These are phyloP conservation scores for Silybum marianum DNA, from an alignment of 129 eudicot species.

Conservation along the genomic window DNA sequence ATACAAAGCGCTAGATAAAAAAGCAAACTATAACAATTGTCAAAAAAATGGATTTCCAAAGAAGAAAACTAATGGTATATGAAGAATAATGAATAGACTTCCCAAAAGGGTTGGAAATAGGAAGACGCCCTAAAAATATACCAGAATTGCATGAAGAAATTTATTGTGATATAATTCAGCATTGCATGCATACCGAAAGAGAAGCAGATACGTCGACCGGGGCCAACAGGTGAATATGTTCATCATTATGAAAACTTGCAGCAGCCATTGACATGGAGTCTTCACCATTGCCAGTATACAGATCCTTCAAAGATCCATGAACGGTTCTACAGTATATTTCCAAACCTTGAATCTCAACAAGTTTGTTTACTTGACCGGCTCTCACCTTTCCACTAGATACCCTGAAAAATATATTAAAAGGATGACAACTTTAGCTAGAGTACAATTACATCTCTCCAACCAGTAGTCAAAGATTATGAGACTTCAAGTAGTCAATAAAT, in stretches of 20 bases:
- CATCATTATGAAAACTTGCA: constrained; percentile 37
- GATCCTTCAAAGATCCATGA: constrained; percentile 33
- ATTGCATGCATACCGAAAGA: constrained; percentile 65
- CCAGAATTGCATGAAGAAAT: constrained; percentile 6
- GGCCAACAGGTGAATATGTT: constrained; percentile 50
- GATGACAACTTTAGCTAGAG: constrained; percentile 14
- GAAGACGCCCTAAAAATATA: not conserved
- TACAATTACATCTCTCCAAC: constrained; percentile 21
- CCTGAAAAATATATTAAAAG: constrained; percentile 34
- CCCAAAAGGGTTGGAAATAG: not conserved
- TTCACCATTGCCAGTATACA: constrained; percentile 34
- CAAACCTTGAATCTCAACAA: constrained; percentile 76
- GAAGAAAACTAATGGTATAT: not conserved
- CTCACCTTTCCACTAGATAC: constrained; percentile 57
- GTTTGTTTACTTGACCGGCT: constrained; percentile 79
- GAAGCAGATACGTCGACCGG: constrained; percentile 77
- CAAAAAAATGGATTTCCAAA: not conserved
- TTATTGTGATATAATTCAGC: constrained; percentile 14
- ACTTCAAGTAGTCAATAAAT: not conserved
- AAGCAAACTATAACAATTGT: not conserved
- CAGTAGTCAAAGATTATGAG: not conserved
- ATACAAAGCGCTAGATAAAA: not conserved
- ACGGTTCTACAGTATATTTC: constrained; percentile 70
- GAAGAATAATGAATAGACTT: not conserved
- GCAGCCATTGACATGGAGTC: constrained; percentile 32